Evolutionary conservation across 805 yeast species (phyloP), one percentile per base, ranked within the genome.

Genomic region (Candida lessepsii): DNA sequence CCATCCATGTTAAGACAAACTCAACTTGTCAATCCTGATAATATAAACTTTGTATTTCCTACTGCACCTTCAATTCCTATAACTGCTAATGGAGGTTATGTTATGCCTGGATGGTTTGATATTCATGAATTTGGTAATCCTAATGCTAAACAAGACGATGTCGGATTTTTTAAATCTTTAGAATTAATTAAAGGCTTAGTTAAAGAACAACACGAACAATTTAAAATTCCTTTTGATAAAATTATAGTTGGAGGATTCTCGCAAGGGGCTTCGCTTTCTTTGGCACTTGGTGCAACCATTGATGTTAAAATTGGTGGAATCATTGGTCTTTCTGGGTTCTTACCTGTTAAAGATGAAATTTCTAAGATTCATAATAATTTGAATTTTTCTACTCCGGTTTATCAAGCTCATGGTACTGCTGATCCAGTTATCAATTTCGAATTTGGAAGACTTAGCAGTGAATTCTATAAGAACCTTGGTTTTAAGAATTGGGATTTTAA

Each of bases 221-320:
- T 58, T 37, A 78, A 83, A 8, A 73, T 85, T 25, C 71, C 76
- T 3, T 68, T 83, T 0, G 78, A 78, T 13, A 76, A 84, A 39
- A 84, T 93, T 34, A 67, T 93, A n/a, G 68, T 93, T 42, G 98
- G 98, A 25, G 99, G 99, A 0, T 93, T 93, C 58, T 83, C 95
- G 4, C 99, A 93, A 64, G 99, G 99, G 40, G 95, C 88, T 35
- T 89, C 95, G 1, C 45, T 91, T 9, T 65, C 93, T 1, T 65
- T 86, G 44, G 87, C 86, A 2, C 57, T 83, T 11, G 69, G 78
- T 16, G 67, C 81, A 0, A 60, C 73, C 9, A 58, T 72, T 23
- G 80, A 80, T 14, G 56, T 65, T 41, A 84, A 83, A 53, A 67
- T 90, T 15, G 98, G 86, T 7, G 98, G 96, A 2, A 71, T 86